Evolutionary conservation across 2,329 filamentous ascomycete genomes (phyloP).

Genomic region (Macrophomina phaseolina): DNA sequence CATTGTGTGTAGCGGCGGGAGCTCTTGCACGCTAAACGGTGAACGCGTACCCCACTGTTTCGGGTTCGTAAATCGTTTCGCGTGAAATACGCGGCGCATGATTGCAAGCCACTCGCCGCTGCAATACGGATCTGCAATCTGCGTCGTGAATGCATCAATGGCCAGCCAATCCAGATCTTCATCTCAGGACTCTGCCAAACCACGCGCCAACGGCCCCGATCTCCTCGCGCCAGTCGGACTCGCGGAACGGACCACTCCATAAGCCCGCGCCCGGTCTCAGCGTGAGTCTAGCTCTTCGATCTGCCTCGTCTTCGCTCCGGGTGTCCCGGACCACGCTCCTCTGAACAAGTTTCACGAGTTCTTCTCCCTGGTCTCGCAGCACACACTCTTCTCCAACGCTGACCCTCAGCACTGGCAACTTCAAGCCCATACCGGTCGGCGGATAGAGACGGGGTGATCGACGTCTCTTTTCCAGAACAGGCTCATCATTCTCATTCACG

Average conservation of each 20-base stretch:
- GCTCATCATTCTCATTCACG: conserved; percentile 20
- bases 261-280: conserved; percentile 13
- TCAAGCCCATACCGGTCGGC: conserved; percentile 45
- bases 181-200: conserved; percentile 17
- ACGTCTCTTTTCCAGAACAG: conserved; percentile 39
- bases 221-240: conserved; percentile 9
- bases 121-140: not conserved
- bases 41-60: not conserved
- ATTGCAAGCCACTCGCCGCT: not conserved
- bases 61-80: not conserved
- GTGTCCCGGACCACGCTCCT: conserved; percentile 36
- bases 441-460: conserved; percentile 47
- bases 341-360: conserved; percentile 47
- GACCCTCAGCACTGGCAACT: conserved; percentile 50
- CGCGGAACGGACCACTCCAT: conserved; percentile 22
- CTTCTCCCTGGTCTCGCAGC: conserved; percentile 48
- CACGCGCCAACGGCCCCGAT: conserved; percentile 20
- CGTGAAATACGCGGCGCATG: not conserved
- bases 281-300: not conserved
- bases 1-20: not conserved
- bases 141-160: not conserved
- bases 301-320: conserved; percentile 5
- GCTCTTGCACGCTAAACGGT: not conserved
- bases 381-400: conserved; percentile 45
- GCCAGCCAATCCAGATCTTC: not conserved